Evolutionary conservation across 805 yeast species (phyloP), one percentile per base, ranked within the genome.

Genomic region (Naumovozyma dairenensis): DNA sequence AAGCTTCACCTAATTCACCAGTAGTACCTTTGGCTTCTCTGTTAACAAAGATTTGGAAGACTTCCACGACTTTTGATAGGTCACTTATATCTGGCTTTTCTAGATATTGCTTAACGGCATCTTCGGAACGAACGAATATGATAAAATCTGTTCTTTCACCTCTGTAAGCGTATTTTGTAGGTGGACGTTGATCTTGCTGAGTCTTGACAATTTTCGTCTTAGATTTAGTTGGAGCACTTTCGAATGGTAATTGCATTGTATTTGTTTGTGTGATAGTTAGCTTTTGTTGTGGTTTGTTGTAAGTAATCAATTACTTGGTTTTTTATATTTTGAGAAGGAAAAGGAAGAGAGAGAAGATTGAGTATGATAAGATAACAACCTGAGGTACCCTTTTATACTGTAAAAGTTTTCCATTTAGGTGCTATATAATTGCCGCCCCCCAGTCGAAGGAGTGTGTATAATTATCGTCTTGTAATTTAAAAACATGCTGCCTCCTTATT

Each of bases 1-100:
- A 78, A 2, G 89, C 94, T 47, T 72, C 77, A 33, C 78, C 82
- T 17, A 80, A 53, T 6, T 69, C 66, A 36, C 94, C 94, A 46
- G 74, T 81, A 3, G 74, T 61, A 21, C 94, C 94, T 26, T 61
- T 62, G 29, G 82, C 80, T 16, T 63, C 65, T 39, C 68, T 67
- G 36, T 73, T 71, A 16, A 71, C 65, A 51, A 67, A 85, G n/a
- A 84, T 67, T 47, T 78, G 71, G 62, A 71, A 81, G 6, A 69
- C 64, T 0, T 78, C 77, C 1, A 81, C 75, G 4, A 80, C 69
- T 16, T 89, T 78, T 15, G 74, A 56, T 15, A 54, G 35, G 24
- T 44, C 41, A 10, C 74, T 59, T 21, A 67, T 46, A 1, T 63
- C 39, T 38, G 75, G 76, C 5, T 42, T 19, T 28, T 36, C 28